A percentile compares a stretch with the other conserved stretches of the same genome.
phyloP scores from a whole-genome alignment of 257 asterid species.

The Primulina eburnea region DNA sequence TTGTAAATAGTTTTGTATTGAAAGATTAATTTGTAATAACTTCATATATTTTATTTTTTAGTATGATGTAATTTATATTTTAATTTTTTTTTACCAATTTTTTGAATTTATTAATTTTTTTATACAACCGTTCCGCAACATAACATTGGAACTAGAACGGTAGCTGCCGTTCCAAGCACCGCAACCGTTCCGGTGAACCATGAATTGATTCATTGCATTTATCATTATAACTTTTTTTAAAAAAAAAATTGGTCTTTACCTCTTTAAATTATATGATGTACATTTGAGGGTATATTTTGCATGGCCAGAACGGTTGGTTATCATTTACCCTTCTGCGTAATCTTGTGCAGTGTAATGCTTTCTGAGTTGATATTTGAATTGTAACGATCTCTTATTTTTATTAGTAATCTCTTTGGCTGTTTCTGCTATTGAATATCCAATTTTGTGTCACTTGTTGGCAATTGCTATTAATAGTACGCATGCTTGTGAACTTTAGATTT shows the following conservation, averaged over 20 bases:
- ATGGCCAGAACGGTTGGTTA: not conserved
- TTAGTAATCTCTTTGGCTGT: not conserved
- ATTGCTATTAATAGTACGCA: constrained; percentile 2
- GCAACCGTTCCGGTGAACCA: no score
- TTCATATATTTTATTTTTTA: no score
- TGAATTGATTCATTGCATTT: not conserved
- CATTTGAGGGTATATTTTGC: not conserved
- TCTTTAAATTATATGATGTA: not conserved
- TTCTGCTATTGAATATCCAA: not conserved
- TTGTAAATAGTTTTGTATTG: no score
- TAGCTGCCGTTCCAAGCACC: no score
- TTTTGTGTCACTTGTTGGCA: constrained; percentile 2
- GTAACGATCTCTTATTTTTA: not conserved
- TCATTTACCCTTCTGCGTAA: not conserved
- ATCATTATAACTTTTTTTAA: not conserved
- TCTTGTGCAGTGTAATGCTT: not conserved
- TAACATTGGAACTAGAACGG: no score
- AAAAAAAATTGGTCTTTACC: not conserved
- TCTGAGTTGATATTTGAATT: not conserved
- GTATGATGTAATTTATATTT: no score
- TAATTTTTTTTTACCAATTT: no score
- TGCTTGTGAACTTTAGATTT: constrained; percentile 24
- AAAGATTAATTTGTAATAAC: no score
- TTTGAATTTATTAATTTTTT: no score
- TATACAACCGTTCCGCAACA: no score